A percentile compares a stretch with the other conserved stretches of the same genome.
phyloP scores from a whole-genome alignment of 164 flowering plant genomes.

The Magnolia kwangsiensis region DNA sequence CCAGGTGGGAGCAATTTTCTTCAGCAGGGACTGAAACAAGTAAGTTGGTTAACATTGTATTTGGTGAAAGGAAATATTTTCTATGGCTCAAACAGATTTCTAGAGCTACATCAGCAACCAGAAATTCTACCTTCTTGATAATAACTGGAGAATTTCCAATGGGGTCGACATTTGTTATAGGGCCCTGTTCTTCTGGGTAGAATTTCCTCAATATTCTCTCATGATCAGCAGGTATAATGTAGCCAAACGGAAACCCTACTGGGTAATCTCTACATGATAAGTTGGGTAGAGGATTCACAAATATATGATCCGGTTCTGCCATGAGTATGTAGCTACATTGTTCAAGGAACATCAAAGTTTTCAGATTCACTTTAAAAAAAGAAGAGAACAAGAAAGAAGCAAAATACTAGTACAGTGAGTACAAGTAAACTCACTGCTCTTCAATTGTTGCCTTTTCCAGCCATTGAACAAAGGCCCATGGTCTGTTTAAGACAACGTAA shows the following conservation, averaged over 20 bases:
- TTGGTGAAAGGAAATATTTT: no score
- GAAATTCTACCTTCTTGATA: constrained; percentile 62
- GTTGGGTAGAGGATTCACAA: constrained; percentile 83
- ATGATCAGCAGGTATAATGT: constrained; percentile 67
- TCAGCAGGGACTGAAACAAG: constrained; percentile 46
- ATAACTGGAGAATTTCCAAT: constrained; percentile 99
- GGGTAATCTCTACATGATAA: constrained; percentile 65
- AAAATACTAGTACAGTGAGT: background rate
- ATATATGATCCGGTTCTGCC: constrained; percentile 98
- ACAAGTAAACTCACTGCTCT: constrained; percentile 73
- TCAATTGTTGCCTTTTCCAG: constrained; percentile 74
- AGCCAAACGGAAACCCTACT: constrained; percentile 87
- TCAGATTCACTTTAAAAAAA: constrained; percentile 6
- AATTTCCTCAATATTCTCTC: constrained; percentile 72
- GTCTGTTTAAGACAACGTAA: constrained; percentile 89
- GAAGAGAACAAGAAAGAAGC: background rate
- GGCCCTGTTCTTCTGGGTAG: constrained; percentile 82
- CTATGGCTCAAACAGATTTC: background rate
- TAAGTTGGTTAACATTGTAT: background rate
- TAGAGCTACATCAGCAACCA: background rate
- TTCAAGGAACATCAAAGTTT: background rate
- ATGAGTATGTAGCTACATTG: constrained; percentile 77
- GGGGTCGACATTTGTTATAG: constrained; percentile 81
- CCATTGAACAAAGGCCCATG: constrained; percentile 99
- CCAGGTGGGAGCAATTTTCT: constrained; percentile 94